Evolutionary conservation across 306 rosid species (phyloP), one percentile per base, ranked within the genome.

Genomic region (Potentilla sterilis): DNA sequence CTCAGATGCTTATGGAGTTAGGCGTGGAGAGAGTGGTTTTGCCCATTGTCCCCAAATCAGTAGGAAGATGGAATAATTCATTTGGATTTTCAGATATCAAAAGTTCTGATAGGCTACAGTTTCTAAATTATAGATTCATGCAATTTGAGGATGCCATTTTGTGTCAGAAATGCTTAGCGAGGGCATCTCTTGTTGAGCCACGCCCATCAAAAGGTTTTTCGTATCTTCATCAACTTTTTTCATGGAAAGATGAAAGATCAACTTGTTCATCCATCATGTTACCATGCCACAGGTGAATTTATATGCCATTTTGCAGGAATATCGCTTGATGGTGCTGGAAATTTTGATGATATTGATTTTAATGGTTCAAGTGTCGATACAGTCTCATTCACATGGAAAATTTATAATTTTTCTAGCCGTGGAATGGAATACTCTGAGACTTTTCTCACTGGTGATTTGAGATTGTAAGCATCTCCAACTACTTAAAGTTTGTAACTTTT

Each of bases 21-120:
- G 67, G 67, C 15, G 67, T 62, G 67, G 21, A 62, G 41, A 62
- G 41, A 32, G 5, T 62, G 67, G 41, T 62, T 34, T 62, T 62
- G 67, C 67, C n/a, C n/a, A 11, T 34, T 34, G 11, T 32, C 21
- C 0, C 10, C 10, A 62, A n/a, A 13, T 32, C 68, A 32, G n/a
- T 15, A 15, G 7, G 9, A 15, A 63, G 15, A 63, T 63, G 68
- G 68, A 16, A 32, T 12, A 28, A 2, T 6, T 2, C 41, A 16
- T 63, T 63, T 63, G 68, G 68, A 35, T 63, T 34, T 63, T 63
- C 68, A 34, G 38, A 5, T 5, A 63, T 63, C 8, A 34, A 14
- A 7, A 21, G 19, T 35, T 15, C 43, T 63, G 68, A 63, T 1
- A 34, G 21, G 68, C 68, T 32, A 3, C 68, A 15, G 43, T 34